Base-by-base conservation (phyloP, 75 land plant species). In the Pinus taeda region DNA sequence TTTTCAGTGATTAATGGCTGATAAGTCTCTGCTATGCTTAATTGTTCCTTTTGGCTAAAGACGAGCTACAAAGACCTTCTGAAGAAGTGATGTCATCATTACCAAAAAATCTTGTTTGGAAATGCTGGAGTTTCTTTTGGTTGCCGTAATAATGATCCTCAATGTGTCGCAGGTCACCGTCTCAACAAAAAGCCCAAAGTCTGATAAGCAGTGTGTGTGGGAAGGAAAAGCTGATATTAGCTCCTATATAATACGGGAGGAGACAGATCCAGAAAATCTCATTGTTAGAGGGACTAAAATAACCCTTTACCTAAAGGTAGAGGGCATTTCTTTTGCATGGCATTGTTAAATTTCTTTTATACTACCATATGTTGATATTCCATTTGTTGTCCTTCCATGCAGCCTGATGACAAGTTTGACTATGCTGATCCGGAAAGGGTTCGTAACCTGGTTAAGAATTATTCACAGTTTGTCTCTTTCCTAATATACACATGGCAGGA, bases 391-490 rank as follows among this genome's bases (percentile, higher is more conserved):
- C 42, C 70, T 57, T 49, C 53, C 53, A 45, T 87, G 74, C 95
- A 96, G 99, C 63, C 73, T 0, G 97, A 96, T 77, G 97, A 92
- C 65, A 96, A 96, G 80, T 90, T 83, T 79, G 99, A 97, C 81
- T 97, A 87, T 76, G 71, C 90, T 4, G 93, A 97, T 15, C 91
- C 93, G 1, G 37, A 78, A 17, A 89, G 85, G 74, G 90, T 97
- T 76, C 87, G 86, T 85, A 80, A 74, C 57, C 81, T 97, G 58
- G 95, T 94, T 36, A 97, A 94, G 85, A 94, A 95, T 29, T 94
- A 97, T 71, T 97, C 98, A 14, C 98, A 97, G 81, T 97, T 97
- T 78, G 89, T 97, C 57, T 92, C 98, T 14, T 97, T 97, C 84
- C 99, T 95, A 17, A 97, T 97, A 71, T 95, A 94, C 70, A 89